Conservation (phyloP, 2,329 filamentous ascomycete species). For the Intubia oerlemansii region DNA sequence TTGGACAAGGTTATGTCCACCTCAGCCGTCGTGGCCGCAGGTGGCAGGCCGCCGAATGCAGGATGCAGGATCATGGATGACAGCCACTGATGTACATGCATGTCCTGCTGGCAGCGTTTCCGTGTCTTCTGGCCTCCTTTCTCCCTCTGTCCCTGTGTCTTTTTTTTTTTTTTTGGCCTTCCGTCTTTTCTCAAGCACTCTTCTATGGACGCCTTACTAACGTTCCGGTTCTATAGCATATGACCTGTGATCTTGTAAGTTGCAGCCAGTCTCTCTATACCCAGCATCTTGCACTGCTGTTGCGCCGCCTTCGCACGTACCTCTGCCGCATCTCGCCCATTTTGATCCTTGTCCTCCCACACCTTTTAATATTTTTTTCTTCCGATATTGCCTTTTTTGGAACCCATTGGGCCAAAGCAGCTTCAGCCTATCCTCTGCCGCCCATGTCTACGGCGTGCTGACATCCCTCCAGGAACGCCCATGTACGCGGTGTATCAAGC, state of each 20-base stretch:
- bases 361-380: slow-evolving; percentile 9
- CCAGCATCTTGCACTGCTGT: too few relatives aligned
- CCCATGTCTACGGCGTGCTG: slow-evolving; percentile 4
- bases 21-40: background rate
- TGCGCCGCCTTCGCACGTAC: background rate
- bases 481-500: slow-evolving; percentile 93
- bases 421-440: background rate
- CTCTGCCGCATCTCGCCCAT: background rate
- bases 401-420: background rate
- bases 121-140: background rate
- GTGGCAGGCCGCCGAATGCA: too few relatives aligned
- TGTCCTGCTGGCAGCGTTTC: background rate
- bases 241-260: slow-evolving; percentile 82
- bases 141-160: background rate
- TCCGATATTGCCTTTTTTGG: background rate
- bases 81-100: background rate
- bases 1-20: background rate
- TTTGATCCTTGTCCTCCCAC: slow-evolving; percentile 6
- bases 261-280: background rate
- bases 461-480: slow-evolving; percentile 52
- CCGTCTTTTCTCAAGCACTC: slow-evolving; percentile 2
- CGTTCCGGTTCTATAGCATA: slow-evolving; percentile 38
- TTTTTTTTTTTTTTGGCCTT: slow-evolving; percentile 2
- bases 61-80: too few relatives aligned
- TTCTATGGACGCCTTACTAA: slow-evolving; percentile 6